Base-by-base conservation (phyloP, 768 basidiomycete species). In the Cystofilobasidium ferigula region DNA sequence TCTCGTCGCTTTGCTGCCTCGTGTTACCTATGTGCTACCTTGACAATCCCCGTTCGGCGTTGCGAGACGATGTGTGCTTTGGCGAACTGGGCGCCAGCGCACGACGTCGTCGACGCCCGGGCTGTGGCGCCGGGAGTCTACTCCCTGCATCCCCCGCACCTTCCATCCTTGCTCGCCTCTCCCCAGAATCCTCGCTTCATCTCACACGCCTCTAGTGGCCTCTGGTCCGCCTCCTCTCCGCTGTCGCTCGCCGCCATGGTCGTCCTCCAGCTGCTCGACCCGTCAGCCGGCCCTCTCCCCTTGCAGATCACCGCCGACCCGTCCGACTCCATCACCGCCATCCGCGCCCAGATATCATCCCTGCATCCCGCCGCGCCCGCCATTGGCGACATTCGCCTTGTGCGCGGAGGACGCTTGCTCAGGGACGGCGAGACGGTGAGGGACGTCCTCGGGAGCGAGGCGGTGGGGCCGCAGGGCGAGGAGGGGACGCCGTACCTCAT, bases 221-320 rank as follows among this genome's bases (percentile, higher is more conserved):
- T 7, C n/a, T 6, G 24, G 9, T 9, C 22, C 20, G 20, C 45
- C 45, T 48, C 20, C 53, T 38, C 30, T 3, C 32, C 35, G 2
- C 38, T 2, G n/a, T n/a, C n/a, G n/a, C n/a, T n/a, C n/a, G 4
- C 26, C 58, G 16, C 40, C 20, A 64, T 64, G 63, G 63, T 64
- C 12, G 32, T 38, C 57, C 57, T 64, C 45, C 40, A 58, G n/a
- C 57, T 64, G 34, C 63, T 64, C 35, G 57, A 59, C 26, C 59
- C 63, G 9, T n/a, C 42, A 18, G 45, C 57, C 10, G 42, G 56
- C 12, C 32, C 43, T 13, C 30, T 34, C 9, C 36, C 58, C 12
- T 24, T 64, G 30, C 32, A 56, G 14, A 43, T 64, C n/a, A 42
- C 42, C 8, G 43, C 63, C 34, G 22, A 35, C 43, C 60, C 54